Evolutionary conservation across 441 rosid species (phyloP), one percentile per base, ranked within the genome.

Genomic region (Lepidium campestre): DNA sequence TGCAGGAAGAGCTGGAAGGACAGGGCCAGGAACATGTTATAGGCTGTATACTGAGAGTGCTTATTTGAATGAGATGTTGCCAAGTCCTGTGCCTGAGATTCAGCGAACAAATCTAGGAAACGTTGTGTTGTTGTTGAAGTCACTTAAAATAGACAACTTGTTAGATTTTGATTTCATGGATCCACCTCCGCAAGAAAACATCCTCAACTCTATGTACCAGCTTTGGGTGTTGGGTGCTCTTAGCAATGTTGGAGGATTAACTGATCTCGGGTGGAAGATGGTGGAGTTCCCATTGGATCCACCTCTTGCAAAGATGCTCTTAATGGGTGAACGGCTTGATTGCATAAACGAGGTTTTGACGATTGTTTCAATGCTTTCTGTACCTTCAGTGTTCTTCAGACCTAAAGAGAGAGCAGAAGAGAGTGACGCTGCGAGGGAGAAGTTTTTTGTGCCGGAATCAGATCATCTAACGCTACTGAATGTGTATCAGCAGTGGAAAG

Each of bases 111-210:
- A 94, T 80, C 92, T 94, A 48, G 99, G 99, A 46, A 88, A 89
- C 32, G 98, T 94, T 53, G 98, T 94, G 40, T 75, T 94, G 81
- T 73, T 94, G 85, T 87, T 94, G 64, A 94, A 94, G 82, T 94
- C 99, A 4, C 84, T 91, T 35, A 89, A 94, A 74, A 79, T 91
- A 8, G 97, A 91, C 12, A 91, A 94, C 78, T 76, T 94, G 81
- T 84, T 94, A 25, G 97, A 91, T 75, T 94, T 94, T 57, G 98
- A 91, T 72, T 94, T 94, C 69, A 94, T 94, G 99, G 99, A 94
- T 70, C 99, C 99, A 18, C 99, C 99, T 36, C 99, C 99, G 0
- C 96, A 91, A 77, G 98, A 94, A 48, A 94, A 94, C 85, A 94
- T 94, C 71, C 91, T 91, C 12, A 94, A 91, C 71, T 94, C 99